Evolutionary conservation across 176 grass and related monocot genomes (phyloP).

Genomic region (Rhynchospora breviuscula): DNA sequence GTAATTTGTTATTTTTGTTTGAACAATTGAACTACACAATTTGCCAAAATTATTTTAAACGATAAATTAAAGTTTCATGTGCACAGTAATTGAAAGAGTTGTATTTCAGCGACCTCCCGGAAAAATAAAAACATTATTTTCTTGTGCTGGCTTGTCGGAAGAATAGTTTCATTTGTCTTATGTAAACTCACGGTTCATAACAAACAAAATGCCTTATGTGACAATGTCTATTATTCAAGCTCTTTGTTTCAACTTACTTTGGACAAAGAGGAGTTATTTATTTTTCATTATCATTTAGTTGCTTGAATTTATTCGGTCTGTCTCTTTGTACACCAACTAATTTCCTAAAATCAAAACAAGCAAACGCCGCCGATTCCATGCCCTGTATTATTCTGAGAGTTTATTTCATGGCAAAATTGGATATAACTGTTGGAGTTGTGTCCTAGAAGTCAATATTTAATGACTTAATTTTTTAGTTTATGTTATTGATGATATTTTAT

Average conservation of each 20-base stretch:
- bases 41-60: background rate
- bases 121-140: background rate
- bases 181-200: constrained; percentile 16
- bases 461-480: too few relatives aligned
- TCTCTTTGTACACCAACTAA: background rate
- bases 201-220: background rate
- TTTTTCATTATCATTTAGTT: constrained; percentile 6
- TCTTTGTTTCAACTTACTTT: background rate
- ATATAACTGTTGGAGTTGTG: too few relatives aligned
- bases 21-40: background rate
- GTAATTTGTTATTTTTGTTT: background rate
- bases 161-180: constrained; percentile 21
- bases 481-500: too few relatives aligned
- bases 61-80: background rate
- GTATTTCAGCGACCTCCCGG: background rate
- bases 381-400: background rate
- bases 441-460: too few relatives aligned
- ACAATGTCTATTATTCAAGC: background rate
- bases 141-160: background rate
- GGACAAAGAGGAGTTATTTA: background rate
- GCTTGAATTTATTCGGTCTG: constrained; percentile 4
- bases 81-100: background rate
- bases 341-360: background rate
- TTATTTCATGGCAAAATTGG: too few relatives aligned
- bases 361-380: background rate